These are phyloP conservation scores for Chaetomium cochliodes DNA, from an alignment of 495 filamentous ascomycete species.

Conservation along the genomic window DNA sequence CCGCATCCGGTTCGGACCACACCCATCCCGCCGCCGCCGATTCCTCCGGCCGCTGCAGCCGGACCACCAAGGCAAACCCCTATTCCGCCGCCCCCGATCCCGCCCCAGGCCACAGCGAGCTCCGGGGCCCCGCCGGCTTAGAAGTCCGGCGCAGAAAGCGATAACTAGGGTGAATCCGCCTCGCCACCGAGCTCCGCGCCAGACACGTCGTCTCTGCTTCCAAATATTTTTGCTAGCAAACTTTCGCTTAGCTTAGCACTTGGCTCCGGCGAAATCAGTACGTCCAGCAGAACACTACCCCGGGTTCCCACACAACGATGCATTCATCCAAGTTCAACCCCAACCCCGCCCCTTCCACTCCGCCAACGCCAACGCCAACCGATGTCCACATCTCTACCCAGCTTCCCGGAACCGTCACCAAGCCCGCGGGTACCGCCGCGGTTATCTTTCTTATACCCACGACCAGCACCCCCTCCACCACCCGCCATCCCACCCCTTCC, in stretches of 20 bases:
- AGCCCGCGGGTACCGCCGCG: too few relatives aligned
- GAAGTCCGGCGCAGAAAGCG: not conserved
- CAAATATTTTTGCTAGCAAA: not conserved
- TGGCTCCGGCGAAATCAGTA: too few relatives aligned
- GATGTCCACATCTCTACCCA: too few relatives aligned
- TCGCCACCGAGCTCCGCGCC: not conserved
- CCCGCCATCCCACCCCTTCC: too few relatives aligned
- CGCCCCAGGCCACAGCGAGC: constrained; percentile 22
- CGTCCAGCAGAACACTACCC: too few relatives aligned
- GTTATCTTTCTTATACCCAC: not conserved
- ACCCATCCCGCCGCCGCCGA: constrained; percentile 34
- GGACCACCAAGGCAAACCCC: constrained; percentile 33
- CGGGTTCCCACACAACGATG: too few relatives aligned
- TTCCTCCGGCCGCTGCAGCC: constrained; percentile 20
- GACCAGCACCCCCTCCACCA: not conserved
- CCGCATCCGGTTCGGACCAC: constrained; percentile 27
- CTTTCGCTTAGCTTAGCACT: not conserved
- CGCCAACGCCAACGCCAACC: too few relatives aligned
- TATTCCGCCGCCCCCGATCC: constrained; percentile 37
- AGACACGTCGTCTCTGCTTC: not conserved
- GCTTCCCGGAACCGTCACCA: too few relatives aligned
- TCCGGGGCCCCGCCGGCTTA: constrained; percentile 13
- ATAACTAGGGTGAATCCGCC: not conserved
- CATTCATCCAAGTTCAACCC: too few relatives aligned
- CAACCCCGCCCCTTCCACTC: too few relatives aligned